Conservation (phyloP, 164 flowering plant species). For the Magnolia kwangsiensis region DNA sequence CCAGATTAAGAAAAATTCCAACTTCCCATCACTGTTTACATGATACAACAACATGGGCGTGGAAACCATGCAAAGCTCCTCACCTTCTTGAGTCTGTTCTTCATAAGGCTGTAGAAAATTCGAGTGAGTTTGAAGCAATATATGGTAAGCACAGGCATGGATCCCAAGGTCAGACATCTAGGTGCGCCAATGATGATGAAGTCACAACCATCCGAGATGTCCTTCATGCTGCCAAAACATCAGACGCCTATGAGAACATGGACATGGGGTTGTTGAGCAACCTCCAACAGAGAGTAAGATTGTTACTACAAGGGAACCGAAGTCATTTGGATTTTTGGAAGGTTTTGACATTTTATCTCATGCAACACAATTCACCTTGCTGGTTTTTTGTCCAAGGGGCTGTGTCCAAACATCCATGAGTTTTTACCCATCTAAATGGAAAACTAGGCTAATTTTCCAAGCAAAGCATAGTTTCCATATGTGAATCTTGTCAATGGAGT, state of each 20-base stretch:
- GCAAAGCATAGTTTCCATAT: not conserved
- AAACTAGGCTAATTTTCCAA: not conserved
- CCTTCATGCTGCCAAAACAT: constrained; percentile 11
- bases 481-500: not conserved
- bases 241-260: constrained; percentile 15
- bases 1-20: too few relatives aligned
- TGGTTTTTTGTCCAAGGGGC: not conserved
- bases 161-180: constrained; percentile 7
- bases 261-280: constrained; percentile 23
- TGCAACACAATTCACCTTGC: not conserved
- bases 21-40: too few relatives aligned
- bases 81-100: constrained; percentile 60
- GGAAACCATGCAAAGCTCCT: too few relatives aligned
- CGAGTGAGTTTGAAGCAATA: constrained; percentile 63
- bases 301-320: constrained; percentile 37
- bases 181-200: constrained; percentile 23
- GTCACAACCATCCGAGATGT: constrained; percentile 28
- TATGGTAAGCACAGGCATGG: constrained; percentile 45
- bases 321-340: not conserved
- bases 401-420: not conserved
- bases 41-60: too few relatives aligned
- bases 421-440: not conserved
- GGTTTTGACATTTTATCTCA: not conserved
- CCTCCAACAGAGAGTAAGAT: constrained; percentile 50
- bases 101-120: constrained; percentile 60